These are phyloP conservation scores for Globisporangium paddicum DNA, from an alignment of 352 stramenopile genomes.

Conservation along the genomic window DNA sequence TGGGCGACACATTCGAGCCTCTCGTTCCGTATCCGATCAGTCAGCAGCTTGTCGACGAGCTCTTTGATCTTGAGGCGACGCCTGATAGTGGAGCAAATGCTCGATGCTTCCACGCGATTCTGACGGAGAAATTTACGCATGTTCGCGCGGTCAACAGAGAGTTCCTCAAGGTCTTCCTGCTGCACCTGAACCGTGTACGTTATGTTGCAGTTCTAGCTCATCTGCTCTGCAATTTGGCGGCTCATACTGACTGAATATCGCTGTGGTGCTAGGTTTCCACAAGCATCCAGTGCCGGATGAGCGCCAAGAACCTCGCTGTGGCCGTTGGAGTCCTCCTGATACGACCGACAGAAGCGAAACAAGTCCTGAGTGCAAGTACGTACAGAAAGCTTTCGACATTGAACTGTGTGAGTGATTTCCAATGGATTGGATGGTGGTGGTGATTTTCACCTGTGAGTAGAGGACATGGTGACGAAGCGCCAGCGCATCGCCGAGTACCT, in stretches of 20 bases:
- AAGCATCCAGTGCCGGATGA: slow-evolving; percentile 36
- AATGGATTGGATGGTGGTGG: background rate
- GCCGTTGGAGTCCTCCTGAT: slow-evolving; percentile 37
- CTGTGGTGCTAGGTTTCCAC: slow-evolving; percentile 26
- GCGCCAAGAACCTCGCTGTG: slow-evolving; percentile 30
- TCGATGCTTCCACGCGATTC: background rate
- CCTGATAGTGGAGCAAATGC: background rate
- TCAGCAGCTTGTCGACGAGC: slow-evolving; percentile 28
- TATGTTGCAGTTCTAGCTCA: too few relatives aligned
- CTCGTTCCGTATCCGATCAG: slow-evolving; percentile 35
- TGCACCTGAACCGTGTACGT: slow-evolving; percentile 41
- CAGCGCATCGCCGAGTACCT: slow-evolving; percentile 40
- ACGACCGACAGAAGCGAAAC: slow-evolving; percentile 28
- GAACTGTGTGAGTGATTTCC: background rate
- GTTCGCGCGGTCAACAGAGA: slow-evolving; percentile 30
- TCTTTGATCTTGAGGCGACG: background rate
- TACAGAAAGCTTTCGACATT: background rate
- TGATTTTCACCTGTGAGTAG: slow-evolving; percentile 4
- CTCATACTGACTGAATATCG: too few relatives aligned
- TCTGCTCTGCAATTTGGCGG: too few relatives aligned
- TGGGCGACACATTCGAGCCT: slow-evolving; percentile 33
- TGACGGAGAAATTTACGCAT: slow-evolving; percentile 30
- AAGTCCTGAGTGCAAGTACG: slow-evolving; percentile 25
- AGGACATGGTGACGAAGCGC: slow-evolving; percentile 24
- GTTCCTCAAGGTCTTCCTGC: slow-evolving; percentile 44